phyloP scores from a whole-genome alignment of 2,329 filamentous ascomycete species.

The Monosporascus sp. region DNA sequence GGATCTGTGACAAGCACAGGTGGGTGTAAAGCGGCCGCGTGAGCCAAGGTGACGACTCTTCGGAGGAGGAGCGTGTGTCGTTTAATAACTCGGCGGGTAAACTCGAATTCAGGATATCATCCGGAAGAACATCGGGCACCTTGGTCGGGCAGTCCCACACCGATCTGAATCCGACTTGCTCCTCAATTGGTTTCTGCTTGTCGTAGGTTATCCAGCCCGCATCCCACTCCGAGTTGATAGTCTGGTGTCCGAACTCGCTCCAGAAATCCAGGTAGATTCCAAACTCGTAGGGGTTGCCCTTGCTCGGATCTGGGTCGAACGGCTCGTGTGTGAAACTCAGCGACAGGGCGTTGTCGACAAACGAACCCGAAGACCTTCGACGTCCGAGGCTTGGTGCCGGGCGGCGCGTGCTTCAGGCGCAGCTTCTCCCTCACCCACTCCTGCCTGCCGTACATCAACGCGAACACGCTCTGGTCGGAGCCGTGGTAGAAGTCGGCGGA shows the following conservation, averaged over 20 bases:
- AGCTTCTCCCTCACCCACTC: slow-evolving; percentile 1
- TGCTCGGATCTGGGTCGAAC: neutral
- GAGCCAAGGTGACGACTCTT: neutral
- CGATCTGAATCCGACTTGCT: neutral
- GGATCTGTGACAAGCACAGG: neutral
- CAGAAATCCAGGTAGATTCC: slow-evolving; percentile 1
- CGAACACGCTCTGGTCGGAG: slow-evolving; percentile 1
- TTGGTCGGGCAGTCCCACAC: neutral
- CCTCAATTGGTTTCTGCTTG: neutral
- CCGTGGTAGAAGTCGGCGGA: neutral
- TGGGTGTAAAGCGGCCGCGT: neutral
- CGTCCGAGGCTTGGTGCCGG: neutral
- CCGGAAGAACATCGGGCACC: neutral
- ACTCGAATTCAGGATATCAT: neutral
- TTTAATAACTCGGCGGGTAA: neutral
- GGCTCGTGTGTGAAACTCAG: neutral
- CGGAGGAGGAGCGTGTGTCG: neutral
- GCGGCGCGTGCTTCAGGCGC: neutral
- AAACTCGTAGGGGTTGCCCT: neutral
- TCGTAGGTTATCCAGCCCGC: neutral
- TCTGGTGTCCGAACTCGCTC: neutral
- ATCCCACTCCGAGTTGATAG: slow-evolving; percentile 1
- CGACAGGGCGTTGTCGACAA: neutral
- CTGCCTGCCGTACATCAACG: neutral
- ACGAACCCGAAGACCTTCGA: neutral